Evolutionary conservation across 2,329 filamentous ascomycete genomes (phyloP), one percentile per base, ranked within the genome.

Genomic region (Orbilia brochopaga): DNA sequence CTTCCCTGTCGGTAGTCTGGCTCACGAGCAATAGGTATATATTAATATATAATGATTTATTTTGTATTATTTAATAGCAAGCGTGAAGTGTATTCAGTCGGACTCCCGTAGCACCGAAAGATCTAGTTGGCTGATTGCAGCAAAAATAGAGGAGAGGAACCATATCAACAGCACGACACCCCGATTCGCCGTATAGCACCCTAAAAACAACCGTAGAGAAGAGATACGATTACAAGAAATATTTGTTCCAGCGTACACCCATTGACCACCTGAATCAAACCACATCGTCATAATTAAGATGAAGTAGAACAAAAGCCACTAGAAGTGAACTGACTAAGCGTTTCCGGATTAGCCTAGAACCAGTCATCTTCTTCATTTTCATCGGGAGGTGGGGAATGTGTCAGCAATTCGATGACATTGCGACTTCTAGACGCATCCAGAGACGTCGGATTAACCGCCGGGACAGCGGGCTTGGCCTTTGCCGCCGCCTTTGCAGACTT

Each of bases 351-450:
- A 55, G n/a, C 32, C 42, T 17, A 69, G 15, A 69, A 58, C 66
- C 66, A 70, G 19, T 70, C 66, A n/a, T 70, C 66, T 1, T 69
- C 65, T 2, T 60, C 59, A 23, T 70, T 59, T 7, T 54, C 66
- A 19, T 8, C 40, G 0, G 40, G 46, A 10, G 59, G 59, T 11
- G 66, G 66, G 1, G 59, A 70, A 37, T 70, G 66, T 21, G 53
- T 63, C 52, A 70, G 32, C 17, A 64, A 44, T 56, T 70, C 66
- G 21, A 70, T 63, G 30, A 70, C 59, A 13, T 70, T 70, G n/a
- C 66, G 59, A 44, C 66, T 70, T 35, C 66, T 64, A 23, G 66
- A 70, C 11, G 66, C 66, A 55, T 70, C 66, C 21, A 70, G 54
- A n/a, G 54, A 53, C 2, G 66, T 58, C 5, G 66, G 46, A 40